Percentiles rank a stretch among this genome's conserved stretches.
These are phyloP conservation scores for Penicillium sp. DNA, from an alignment of 2,329 filamentous ascomycete species.

Conservation along the genomic window DNA sequence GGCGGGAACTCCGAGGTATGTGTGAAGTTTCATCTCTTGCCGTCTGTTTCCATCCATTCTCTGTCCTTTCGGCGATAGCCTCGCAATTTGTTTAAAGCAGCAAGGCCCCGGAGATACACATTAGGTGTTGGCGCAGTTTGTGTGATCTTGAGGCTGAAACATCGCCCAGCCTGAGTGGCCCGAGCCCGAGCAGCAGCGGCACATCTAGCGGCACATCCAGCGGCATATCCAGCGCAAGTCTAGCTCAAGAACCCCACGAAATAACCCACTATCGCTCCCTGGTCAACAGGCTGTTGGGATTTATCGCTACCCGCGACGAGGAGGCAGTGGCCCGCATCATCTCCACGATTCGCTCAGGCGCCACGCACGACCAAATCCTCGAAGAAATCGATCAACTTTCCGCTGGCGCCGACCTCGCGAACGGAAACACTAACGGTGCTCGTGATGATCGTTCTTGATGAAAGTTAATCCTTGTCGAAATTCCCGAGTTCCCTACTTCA, in stretches of 20 bases:
- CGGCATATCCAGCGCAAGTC: not conserved
- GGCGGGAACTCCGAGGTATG: not conserved
- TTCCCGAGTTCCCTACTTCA: not conserved
- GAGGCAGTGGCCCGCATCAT: conserved; percentile 25
- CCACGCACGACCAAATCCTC: conserved; percentile 28
- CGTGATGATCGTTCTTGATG: not conserved
- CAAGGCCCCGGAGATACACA: not conserved
- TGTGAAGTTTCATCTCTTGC: not conserved
- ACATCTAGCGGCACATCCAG: not conserved
- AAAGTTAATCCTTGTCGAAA: not conserved
- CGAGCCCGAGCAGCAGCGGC: not conserved
- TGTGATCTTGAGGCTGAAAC: not conserved
- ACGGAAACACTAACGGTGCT: not conserved
- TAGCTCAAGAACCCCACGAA: not conserved
- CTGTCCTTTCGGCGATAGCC: not conserved
- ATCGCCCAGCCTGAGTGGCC: not conserved
- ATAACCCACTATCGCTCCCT: conserved; percentile 27
- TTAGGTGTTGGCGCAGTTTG: not conserved
- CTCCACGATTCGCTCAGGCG: conserved; percentile 29
- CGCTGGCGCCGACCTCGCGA: not conserved
- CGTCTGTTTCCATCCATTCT: not conserved
- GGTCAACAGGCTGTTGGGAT: conserved; percentile 24
- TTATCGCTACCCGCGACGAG: conserved; percentile 25
- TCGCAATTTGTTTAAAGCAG: not conserved
- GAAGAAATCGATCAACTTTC: conserved; percentile 16